These are phyloP conservation scores for Fagopyrum esculentum DNA, from an alignment of 148 eudicot species.

Conservation along the genomic window DNA sequence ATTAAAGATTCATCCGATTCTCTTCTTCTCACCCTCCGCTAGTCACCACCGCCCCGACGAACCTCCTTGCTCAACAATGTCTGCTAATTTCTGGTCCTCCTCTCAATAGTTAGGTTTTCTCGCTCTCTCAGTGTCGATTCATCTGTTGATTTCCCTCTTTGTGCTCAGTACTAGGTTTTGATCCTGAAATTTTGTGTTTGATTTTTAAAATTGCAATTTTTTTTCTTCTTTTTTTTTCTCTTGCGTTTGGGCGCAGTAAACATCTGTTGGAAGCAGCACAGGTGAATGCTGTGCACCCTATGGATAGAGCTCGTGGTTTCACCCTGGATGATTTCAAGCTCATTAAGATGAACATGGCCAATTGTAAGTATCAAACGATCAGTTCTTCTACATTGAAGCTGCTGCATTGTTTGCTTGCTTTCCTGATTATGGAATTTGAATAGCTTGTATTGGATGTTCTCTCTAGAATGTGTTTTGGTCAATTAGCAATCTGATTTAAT, in stretches of 20 bases:
- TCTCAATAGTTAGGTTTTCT: slow-evolving; percentile 56
- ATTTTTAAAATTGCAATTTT: background rate
- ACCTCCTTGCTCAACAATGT: slow-evolving; percentile 34
- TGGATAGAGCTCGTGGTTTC: slow-evolving; percentile 74
- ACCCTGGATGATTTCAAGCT: slow-evolving; percentile 86
- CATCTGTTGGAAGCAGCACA: slow-evolving; percentile 70
- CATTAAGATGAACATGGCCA: slow-evolving; percentile 81
- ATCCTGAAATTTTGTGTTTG: background rate
- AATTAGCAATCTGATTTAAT: background rate
- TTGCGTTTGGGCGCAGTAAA: slow-evolving; percentile 38
- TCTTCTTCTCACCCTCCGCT: background rate
- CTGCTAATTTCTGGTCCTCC: slow-evolving; percentile 97
- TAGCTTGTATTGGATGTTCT: background rate
- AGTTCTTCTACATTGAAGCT: background rate
- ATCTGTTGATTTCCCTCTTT: background rate
- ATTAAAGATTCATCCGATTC: slow-evolving; percentile 9
- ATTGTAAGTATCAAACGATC: slow-evolving; percentile 32
- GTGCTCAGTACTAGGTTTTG: background rate
- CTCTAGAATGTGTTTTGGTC: background rate
- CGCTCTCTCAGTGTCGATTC: background rate
- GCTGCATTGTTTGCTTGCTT: background rate
- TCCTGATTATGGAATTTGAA: background rate
- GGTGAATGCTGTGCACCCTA: slow-evolving; percentile 67
- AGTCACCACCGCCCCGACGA: background rate
- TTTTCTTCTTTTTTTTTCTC: background rate